Percentiles rank a stretch among this genome's conserved stretches.
phyloP scores from a whole-genome alignment of 2,329 filamentous ascomycete species.

The Metarhizium rileyi region DNA sequence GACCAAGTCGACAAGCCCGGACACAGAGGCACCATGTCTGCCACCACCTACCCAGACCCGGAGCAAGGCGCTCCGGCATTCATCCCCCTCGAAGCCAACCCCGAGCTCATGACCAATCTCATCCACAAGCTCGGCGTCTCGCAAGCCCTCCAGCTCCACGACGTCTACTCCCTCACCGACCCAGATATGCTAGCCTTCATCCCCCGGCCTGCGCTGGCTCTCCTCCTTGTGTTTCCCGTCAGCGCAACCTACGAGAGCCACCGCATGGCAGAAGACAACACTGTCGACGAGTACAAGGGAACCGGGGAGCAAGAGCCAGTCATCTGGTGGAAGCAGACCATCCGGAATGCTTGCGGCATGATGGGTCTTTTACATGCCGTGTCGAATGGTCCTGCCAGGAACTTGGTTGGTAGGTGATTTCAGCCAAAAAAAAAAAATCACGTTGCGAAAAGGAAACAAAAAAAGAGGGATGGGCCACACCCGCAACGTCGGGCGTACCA shows the following conservation, averaged over 20 bases:
- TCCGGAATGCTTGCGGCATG: slow-evolving; percentile 83
- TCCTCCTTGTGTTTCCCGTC: slow-evolving; percentile 88
- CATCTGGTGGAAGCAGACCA: slow-evolving; percentile 91
- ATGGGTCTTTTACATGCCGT: slow-evolving; percentile 82
- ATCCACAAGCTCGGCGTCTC: slow-evolving; percentile 78
- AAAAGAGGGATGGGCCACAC: too few relatives aligned
- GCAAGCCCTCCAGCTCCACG: slow-evolving; percentile 67
- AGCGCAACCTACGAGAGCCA: slow-evolving; percentile 69
- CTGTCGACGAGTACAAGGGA: slow-evolving; percentile 53
- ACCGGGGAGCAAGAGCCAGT: slow-evolving; percentile 64
- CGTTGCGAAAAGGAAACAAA: too few relatives aligned
- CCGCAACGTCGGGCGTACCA: too few relatives aligned
- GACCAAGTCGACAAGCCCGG: background rate
- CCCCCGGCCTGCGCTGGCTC: slow-evolving; percentile 76
- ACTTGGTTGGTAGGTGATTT: slow-evolving; percentile 49
- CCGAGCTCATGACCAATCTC: slow-evolving; percentile 76
- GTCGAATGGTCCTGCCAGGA: slow-evolving; percentile 61
- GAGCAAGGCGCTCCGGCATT: slow-evolving; percentile 34
- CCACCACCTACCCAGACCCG: slow-evolving; percentile 30
- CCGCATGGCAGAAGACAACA: slow-evolving; percentile 62
- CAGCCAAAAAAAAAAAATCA: too few relatives aligned
- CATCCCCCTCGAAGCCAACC: slow-evolving; percentile 63
- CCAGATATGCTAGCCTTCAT: slow-evolving; percentile 76
- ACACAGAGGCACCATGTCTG: slow-evolving; percentile 18
- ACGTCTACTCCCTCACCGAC: slow-evolving; percentile 86